Percentiles rank a stretch among this genome's conserved stretches.
phyloP scores from a whole-genome alignment of 768 basidiomycete genomes.

The Lepiota venenata region DNA sequence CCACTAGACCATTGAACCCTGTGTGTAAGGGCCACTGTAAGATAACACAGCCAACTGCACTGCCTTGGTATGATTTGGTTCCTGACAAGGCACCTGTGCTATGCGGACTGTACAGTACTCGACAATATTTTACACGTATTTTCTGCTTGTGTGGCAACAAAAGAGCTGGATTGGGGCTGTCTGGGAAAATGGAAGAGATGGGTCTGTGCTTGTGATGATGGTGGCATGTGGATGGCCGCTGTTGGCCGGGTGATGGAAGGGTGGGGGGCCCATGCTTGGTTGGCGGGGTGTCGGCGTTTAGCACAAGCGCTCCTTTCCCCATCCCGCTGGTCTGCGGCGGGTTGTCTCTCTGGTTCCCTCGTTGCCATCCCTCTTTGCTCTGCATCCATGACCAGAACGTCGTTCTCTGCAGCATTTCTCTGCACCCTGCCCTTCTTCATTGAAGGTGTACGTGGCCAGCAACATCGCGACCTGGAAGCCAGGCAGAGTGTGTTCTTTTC shows the following conservation, averaged over 20 bases:
- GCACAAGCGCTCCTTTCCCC: background rate
- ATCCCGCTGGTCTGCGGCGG: background rate
- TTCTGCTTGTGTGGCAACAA: background rate
- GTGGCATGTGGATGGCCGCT: conserved; percentile 9
- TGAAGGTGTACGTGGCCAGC: conserved; percentile 26
- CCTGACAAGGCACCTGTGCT: too few species aligned
- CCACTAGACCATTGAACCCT: conserved; percentile 51
- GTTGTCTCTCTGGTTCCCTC: background rate
- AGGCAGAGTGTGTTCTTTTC: conserved; percentile 29
- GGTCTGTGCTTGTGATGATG: background rate
- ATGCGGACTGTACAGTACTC: background rate
- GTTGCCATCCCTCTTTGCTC: background rate
- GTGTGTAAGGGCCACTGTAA: too few species aligned
- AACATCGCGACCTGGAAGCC: conserved; percentile 21
- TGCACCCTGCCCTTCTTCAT: conserved; percentile 4
- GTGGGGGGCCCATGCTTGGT: background rate
- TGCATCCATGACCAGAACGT: background rate
- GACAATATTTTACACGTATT: too few species aligned
- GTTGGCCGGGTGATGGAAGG: background rate
- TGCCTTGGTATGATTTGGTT: background rate
- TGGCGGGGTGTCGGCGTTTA: background rate
- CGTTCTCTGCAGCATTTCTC: background rate
- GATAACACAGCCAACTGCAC: background rate
- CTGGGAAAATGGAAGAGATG: background rate
- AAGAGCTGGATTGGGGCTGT: background rate